Evolutionary conservation across 1,284 basidiomycete genomes (phyloP).

Genomic region (Neotropicomus parvogracilis): DNA sequence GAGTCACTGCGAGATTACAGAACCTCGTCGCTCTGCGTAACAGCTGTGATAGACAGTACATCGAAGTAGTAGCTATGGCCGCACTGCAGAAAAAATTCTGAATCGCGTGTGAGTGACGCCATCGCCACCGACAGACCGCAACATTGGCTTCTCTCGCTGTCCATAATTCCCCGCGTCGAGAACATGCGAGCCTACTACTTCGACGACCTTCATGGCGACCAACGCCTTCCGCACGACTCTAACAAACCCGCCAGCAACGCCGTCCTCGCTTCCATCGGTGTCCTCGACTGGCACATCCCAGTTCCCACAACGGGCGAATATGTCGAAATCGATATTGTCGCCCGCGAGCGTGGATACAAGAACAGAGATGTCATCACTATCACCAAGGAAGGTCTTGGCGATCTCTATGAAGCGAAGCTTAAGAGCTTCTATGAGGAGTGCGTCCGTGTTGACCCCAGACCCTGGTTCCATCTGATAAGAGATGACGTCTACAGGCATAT

Average conservation of each 20-base stretch:
- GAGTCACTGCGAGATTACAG: no score
- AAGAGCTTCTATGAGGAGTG: conserved; percentile 80
- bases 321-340: conserved; percentile 57
- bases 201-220: conserved; percentile 74
- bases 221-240: conserved; percentile 72
- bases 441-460: conserved; percentile 21
- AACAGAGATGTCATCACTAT: conserved; percentile 76
- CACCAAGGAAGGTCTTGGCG: conserved; percentile 71
- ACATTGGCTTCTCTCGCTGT: no score
- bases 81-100: no score
- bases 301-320: conserved; percentile 46
- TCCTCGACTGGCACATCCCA: conserved; percentile 60
- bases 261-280: conserved; percentile 52
- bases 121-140: neutral
- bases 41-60: no score
- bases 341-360: conserved; percentile 68
- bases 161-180: neutral
- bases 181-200: conserved; percentile 79
- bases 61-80: no score
- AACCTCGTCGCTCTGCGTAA: no score
- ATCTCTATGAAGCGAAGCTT: conserved; percentile 74
- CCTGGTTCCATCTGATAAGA: conserved; percentile 3
- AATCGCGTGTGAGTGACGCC: neutral
- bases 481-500: conserved; percentile 56
- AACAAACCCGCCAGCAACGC: conserved; percentile 48